Base-by-base conservation (phyloP, 1,284 basidiomycete genomes). In the Quambalaria eucalypti region DNA sequence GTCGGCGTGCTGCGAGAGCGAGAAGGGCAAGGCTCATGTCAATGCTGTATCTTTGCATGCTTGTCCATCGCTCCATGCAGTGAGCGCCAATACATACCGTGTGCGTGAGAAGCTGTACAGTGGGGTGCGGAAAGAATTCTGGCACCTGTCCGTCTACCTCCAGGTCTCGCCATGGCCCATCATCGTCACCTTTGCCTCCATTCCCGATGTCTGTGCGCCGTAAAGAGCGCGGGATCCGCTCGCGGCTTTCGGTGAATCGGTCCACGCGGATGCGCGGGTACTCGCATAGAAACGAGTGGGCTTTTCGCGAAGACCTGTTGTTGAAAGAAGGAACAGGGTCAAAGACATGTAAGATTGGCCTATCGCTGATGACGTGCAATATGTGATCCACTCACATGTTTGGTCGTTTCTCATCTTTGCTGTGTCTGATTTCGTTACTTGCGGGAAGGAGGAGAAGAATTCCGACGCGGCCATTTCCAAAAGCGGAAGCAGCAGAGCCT, bases 241-340 rank as follows among this genome's bases (percentile, higher is more conserved):
- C 33, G 14, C 51, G 42, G 0, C 53, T 53, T 28, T 60, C 61
- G n/a, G 66, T 65, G 47, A 68, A 68, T 21, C 60, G 58, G 51
- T 70, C 68, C 25, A 70, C 66, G 12, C 68, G 55, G 29, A 70
- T 66, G 38, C 65, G 62, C 23, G 68, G 68, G 55, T 70, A 70
- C 55, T 68, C 68, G 57, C 60, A 55, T 4, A 70, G 52, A 54
- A 64, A 70, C 42, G 42, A 46, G 25, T 46, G 42, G 25, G 21
- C 42, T 46, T 46, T 46, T 14, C 42, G 42, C 19, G 42, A 46
- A n/a, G n/a, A n/a, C n/a, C n/a, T n/a, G n/a, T n/a, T n/a, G n/a
- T n/a, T n/a, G n/a, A n/a, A n/a, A n/a, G n/a, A n/a, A n/a, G n/a
- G n/a, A n/a, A n/a, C n/a, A n/a, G n/a, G n/a, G n/a, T n/a, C n/a